A percentile compares a stretch with the other conserved stretches of the same genome.
Evolutionary conservation across 1,284 basidiomycete species (phyloP).

Genomic region (Phellopilus nigrolimitatus): DNA sequence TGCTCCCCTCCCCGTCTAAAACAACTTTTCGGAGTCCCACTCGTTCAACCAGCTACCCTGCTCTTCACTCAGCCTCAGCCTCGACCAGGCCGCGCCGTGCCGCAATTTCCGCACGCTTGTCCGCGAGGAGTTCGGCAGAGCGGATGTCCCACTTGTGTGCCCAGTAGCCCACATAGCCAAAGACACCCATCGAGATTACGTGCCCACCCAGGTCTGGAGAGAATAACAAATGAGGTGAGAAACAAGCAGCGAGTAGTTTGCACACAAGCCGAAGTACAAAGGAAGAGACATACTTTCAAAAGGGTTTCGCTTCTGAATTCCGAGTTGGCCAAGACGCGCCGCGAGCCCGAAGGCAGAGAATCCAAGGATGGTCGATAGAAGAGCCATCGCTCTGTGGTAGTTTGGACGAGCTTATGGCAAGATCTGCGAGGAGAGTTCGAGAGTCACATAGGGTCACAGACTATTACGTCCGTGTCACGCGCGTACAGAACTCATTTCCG

Average conservation of each 20-base stretch:
- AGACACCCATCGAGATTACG: slow-evolving; percentile 56
- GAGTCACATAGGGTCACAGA: too few relatives aligned
- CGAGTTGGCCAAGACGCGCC: slow-evolving; percentile 75
- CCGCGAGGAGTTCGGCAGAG: slow-evolving; percentile 51
- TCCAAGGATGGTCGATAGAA: slow-evolving; percentile 69
- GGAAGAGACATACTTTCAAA: slow-evolving; percentile 54
- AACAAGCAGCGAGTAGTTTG: neutral
- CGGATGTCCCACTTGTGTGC: slow-evolving; percentile 60
- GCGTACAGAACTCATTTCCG: too few relatives aligned
- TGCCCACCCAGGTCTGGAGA: slow-evolving; percentile 59
- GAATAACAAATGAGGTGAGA: neutral
- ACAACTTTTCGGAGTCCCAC: too few relatives aligned
- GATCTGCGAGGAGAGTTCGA: neutral
- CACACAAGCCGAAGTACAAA: neutral
- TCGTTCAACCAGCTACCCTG: neutral
- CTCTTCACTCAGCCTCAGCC: slow-evolving; percentile 1
- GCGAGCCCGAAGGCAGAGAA: slow-evolving; percentile 77
- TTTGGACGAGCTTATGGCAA: slow-evolving; percentile 1
- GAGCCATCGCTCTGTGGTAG: slow-evolving; percentile 46
- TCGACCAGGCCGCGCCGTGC: slow-evolving; percentile 30
- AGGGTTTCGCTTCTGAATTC: slow-evolving; percentile 67
- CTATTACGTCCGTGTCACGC: too few relatives aligned
- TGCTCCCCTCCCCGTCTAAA: too few relatives aligned
- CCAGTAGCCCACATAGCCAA: slow-evolving; percentile 67
- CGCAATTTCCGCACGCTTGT: slow-evolving; percentile 55